Conservation (phyloP, 31 red algal species). For the Asparagopsis taxiformis region DNA sequence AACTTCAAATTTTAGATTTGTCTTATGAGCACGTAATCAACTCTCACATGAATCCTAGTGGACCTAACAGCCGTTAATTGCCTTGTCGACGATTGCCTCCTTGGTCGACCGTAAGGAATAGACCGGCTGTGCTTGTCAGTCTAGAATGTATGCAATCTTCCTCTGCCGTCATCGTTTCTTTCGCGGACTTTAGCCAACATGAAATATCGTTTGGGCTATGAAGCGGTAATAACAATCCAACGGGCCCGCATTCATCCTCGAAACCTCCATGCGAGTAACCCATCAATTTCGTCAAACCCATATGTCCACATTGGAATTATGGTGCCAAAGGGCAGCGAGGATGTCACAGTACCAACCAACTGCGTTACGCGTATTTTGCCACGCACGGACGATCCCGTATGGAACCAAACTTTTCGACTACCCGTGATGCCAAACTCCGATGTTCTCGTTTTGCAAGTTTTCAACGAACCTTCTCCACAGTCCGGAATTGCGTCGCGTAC, state of each 20-base stretch:
- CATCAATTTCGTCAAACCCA: slow-evolving; percentile 17
- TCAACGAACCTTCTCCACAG: slow-evolving; percentile 4
- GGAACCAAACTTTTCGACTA: slow-evolving; percentile 47
- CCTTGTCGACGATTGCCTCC: too few relatives aligned
- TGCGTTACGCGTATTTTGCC: slow-evolving; percentile 12
- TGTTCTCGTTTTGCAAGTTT: slow-evolving; percentile 34
- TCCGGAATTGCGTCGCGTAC: too few relatives aligned
- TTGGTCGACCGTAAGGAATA: too few relatives aligned
- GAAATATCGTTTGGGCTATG: slow-evolving; percentile 21
- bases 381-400: slow-evolving; percentile 20
- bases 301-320: slow-evolving; percentile 35
- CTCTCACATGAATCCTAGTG: too few relatives aligned
- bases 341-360: slow-evolving; percentile 44
- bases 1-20: too few relatives aligned
- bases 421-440: slow-evolving; percentile 34
- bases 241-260: slow-evolving; percentile 11
- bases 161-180: too few relatives aligned
- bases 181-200: too few relatives aligned
- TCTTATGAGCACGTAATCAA: too few relatives aligned
- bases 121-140: too few relatives aligned
- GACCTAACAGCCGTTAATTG: too few relatives aligned
- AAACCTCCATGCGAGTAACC: not conserved
- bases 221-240: slow-evolving; percentile 28
- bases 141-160: too few relatives aligned
- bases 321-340: slow-evolving; percentile 26